These are phyloP conservation scores for Coemansia sp. DNA, from an alignment of 192 early-diverging fungal genomes.

Conservation along the genomic window DNA sequence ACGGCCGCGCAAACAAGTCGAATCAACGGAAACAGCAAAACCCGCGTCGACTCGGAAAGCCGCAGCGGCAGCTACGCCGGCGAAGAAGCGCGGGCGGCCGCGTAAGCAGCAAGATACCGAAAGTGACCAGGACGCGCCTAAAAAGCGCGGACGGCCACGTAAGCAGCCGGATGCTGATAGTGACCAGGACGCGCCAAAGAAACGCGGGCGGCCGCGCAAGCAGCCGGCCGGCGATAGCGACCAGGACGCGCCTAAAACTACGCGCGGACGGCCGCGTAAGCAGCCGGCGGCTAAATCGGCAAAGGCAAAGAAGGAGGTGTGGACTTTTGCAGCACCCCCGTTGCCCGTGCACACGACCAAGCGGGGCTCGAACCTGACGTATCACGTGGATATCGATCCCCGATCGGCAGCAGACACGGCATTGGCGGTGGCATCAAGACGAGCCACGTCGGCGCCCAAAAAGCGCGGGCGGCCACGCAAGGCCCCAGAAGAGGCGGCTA, in stretches of 20 bases:
- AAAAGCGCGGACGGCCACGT: conserved; percentile 11
- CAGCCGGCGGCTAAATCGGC: no score
- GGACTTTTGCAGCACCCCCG: no score
- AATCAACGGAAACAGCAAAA: neutral
- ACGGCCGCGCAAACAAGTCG: neutral
- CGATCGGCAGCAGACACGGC: no score
- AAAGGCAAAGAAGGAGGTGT: no score
- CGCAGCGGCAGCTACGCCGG: neutral
- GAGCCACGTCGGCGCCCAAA: neutral
- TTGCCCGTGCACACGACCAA: no score
- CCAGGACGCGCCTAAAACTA: no score
- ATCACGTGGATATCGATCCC: no score
- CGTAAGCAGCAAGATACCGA: neutral
- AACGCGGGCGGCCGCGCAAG: conserved; percentile 2
- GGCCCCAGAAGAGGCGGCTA: neutral
- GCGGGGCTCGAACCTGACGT: no score
- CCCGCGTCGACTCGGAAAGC: neutral
- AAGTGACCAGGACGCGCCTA: neutral
- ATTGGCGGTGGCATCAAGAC: neutral
- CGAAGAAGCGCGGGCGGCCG: conserved; percentile 11
- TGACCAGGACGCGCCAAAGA: no score
- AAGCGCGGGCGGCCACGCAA: conserved; percentile 7
- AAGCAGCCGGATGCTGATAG: neutral
- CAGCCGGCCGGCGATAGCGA: neutral
- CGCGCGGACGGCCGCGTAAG: no score